Conservation (phyloP, 495 filamentous ascomycete genomes). For the Paragyromitra xinjiangensis region DNA sequence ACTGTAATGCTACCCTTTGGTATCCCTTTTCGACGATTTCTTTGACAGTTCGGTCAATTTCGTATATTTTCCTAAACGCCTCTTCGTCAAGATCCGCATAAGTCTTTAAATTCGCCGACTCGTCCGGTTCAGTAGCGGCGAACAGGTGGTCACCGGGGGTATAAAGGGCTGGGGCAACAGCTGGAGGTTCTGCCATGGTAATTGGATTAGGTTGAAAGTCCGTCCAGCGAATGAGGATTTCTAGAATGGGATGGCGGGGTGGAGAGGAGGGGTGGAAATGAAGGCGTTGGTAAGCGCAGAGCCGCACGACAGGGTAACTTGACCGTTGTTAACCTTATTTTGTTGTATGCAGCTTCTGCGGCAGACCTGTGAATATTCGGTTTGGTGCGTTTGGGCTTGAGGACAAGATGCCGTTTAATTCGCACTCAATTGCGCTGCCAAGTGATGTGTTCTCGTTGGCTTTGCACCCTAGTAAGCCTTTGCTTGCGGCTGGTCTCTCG, state of each 20-base stretch:
- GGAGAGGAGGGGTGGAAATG: constrained; percentile 6
- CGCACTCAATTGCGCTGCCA: constrained; percentile 69
- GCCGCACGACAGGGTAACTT: constrained; percentile 37
- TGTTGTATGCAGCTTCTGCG: background rate
- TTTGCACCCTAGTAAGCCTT: constrained; percentile 80
- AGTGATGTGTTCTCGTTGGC: constrained; percentile 90
- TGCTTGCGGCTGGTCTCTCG: constrained; percentile 84
- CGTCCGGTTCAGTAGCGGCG: constrained; percentile 64
- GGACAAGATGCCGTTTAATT: constrained; percentile 47
- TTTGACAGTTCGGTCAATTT: constrained; percentile 79
- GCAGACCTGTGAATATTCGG: background rate
- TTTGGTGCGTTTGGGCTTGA: background rate
- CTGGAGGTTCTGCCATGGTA: constrained; percentile 42
- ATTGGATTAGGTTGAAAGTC: constrained; percentile 2
- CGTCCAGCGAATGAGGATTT: constrained; percentile 13
- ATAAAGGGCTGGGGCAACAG: constrained; percentile 77
- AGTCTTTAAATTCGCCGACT: constrained; percentile 57
- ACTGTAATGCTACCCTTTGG: constrained; percentile 84
- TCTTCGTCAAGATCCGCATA: constrained; percentile 68
- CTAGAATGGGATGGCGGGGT: constrained; percentile 36
- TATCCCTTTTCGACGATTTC: constrained; percentile 77
- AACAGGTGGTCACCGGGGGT: constrained; percentile 85
- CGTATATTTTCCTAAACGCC: constrained; percentile 80
- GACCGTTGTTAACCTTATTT: background rate
- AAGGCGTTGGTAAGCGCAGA: constrained; percentile 14